Percentiles rank a stretch among this genome's conserved stretches.
Evolutionary conservation across 768 basidiomycete genomes (phyloP).

Genomic region (Calocybe cyanea): DNA sequence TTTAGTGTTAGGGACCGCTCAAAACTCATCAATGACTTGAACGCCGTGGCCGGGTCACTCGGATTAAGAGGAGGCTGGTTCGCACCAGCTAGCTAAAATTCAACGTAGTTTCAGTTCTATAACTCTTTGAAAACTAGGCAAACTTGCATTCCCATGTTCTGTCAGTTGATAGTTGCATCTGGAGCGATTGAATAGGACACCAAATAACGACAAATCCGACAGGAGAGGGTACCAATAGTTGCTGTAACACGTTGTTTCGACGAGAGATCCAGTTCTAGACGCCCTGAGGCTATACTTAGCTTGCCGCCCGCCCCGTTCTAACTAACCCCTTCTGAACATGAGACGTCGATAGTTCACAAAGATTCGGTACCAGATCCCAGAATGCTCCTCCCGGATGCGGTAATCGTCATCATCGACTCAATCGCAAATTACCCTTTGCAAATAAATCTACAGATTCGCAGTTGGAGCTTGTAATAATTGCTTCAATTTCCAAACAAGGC

Average conservation of each 20-base stretch:
- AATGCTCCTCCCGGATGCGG: slow-evolving; percentile 20
- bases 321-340: slow-evolving; percentile 21
- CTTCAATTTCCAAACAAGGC: slow-evolving; percentile 27
- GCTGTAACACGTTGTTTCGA: slow-evolving; percentile 18
- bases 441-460: slow-evolving; percentile 36
- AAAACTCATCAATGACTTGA: slow-evolving; percentile 1
- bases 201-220: slow-evolving; percentile 9
- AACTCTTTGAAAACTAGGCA: no score
- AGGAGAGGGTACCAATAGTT: no score
- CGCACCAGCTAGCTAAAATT: no score
- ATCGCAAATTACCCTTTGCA: slow-evolving; percentile 18
- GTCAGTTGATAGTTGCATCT: no score
- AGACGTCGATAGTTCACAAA: slow-evolving; percentile 20
- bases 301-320: slow-evolving; percentile 12
- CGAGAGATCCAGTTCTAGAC: slow-evolving; percentile 14
- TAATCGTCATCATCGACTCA: slow-evolving; percentile 24
- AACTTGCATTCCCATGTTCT: no score
- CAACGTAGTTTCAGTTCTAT: no score
- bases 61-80: not conserved
- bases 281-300: slow-evolving; percentile 18
- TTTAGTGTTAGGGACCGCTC: not conserved
- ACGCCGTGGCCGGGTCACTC: not conserved
- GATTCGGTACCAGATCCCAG: slow-evolving; percentile 25
- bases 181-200: not conserved
- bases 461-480: slow-evolving; percentile 20